Evolutionary conservation across 73 alveolate genomes (phyloP), one percentile per base, ranked within the genome.

Genomic region (Stentor coeruleus): DNA sequence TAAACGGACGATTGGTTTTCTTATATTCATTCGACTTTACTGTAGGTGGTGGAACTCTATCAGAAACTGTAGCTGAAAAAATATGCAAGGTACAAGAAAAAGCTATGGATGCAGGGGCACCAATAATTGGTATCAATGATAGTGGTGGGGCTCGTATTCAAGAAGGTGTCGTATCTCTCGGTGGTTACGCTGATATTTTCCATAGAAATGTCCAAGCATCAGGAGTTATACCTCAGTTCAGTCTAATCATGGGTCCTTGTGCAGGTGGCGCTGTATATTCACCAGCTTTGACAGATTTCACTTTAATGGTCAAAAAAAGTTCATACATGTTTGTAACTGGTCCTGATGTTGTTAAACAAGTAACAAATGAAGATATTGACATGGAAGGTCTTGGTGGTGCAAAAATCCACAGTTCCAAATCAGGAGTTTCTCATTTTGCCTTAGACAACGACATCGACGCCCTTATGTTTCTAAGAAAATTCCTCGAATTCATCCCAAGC

Each of bases 201-300:
- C 58, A 89, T 42, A 80, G 90, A 42, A 89, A 89, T 57, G 94
- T 88, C 57, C 91, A 88, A 36, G 57, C 91, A 3, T 88, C 94
- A 33, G 94, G 94, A 73, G 94, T 88, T 55, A 77, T 88, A 60
- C 94, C 94, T 75, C 87, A 88, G 83, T 81, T 88, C 39, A 85
- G 91, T 2, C 85, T 88, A 36, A 85, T 88, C 60, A 88, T 85
- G 91, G 94, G 94, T 39, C 94, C 94, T 3, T 88, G 94, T 39
- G 94, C 94, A 58, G 94, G 94, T 60, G 94, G 94, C 59, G 91
- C 94, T 55, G 94, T 88, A 30, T 88, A 88, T 76, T 85, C 91
- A 0, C 94, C 94, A 35, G 94, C 94, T 15, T 57, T 88, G 59
- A 88, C 94, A 38, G 94, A 88, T 83, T 88, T 88, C 85, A 66